Conservation (phyloP, 202 grass and related monocot genomes). For the Schoenoplectus tabernaemontani region DNA sequence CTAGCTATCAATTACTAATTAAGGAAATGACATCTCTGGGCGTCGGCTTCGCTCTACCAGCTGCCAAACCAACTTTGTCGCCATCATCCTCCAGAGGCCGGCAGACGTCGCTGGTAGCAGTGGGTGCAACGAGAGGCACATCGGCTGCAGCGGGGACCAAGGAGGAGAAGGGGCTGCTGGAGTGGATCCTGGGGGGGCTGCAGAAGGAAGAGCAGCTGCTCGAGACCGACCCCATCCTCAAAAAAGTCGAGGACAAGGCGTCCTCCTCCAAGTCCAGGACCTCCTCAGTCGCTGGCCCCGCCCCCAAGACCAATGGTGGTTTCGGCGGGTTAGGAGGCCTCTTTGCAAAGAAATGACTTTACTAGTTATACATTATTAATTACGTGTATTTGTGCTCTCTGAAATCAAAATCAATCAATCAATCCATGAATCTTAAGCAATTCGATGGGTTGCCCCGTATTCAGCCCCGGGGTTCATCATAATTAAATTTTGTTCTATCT, state of each 20-base stretch:
- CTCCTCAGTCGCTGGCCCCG: background rate
- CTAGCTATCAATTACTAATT: background rate
- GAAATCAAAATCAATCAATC: too few species aligned
- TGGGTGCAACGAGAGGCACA: background rate
- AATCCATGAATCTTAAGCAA: too few species aligned
- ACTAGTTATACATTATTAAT: too few species aligned
- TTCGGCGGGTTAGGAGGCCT: conserved; percentile 1
- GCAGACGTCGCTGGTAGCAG: background rate
- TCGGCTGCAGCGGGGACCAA: background rate
- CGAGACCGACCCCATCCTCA: conserved; percentile 60
- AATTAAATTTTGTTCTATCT: too few species aligned
- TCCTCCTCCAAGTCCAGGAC: background rate
- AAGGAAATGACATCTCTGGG: background rate
- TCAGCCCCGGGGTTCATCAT: too few species aligned
- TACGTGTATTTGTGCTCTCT: too few species aligned
- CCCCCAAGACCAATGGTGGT: background rate
- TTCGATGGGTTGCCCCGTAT: too few species aligned
- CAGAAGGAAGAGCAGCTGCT: conserved; percentile 58
- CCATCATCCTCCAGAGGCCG: background rate
- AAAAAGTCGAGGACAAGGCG: conserved; percentile 29
- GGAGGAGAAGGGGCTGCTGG: conserved; percentile 43
- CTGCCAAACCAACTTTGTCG: background rate
- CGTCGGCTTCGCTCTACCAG: background rate
- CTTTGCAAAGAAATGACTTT: conserved; percentile 11
- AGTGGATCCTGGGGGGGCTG: conserved; percentile 39